phyloP scores from a whole-genome alignment of 2,329 filamentous ascomycete species.

The Fusarium verrucosum region DNA sequence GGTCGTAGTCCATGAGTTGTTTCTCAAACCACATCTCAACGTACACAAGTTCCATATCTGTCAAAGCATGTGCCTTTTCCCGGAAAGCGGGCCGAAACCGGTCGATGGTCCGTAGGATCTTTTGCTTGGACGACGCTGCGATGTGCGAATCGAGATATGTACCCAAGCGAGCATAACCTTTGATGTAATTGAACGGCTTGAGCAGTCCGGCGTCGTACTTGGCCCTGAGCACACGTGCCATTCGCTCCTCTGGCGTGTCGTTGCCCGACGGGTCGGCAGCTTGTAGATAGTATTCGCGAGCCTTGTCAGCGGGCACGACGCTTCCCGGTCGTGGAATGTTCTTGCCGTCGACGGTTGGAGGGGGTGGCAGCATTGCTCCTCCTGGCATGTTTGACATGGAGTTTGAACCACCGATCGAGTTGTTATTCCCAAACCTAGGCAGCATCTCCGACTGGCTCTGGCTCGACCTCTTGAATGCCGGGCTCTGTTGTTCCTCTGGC shows the following conservation, averaged over 20 bases:
- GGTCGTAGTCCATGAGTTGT: constrained; percentile 96
- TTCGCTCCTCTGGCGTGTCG: constrained; percentile 88
- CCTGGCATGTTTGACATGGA: constrained; percentile 39
- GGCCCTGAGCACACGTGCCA: constrained; percentile 91
- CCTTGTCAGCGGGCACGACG: constrained; percentile 73
- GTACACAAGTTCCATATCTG: constrained; percentile 91
- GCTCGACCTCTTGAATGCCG: constrained; percentile 53
- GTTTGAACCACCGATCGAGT: constrained; percentile 35
- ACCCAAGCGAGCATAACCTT: constrained; percentile 89
- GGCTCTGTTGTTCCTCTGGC: constrained; percentile 69
- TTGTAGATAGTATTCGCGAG: constrained; percentile 94
- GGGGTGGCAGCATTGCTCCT: constrained; percentile 60
- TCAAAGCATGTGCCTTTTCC: constrained; percentile 90
- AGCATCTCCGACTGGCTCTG: constrained; percentile 60
- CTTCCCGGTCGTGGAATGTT: constrained; percentile 69
- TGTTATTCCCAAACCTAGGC: constrained; percentile 58
- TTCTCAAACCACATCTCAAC: constrained; percentile 99
- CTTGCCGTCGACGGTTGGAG: constrained; percentile 57
- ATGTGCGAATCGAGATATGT: constrained; percentile 93
- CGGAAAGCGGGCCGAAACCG: constrained; percentile 95
- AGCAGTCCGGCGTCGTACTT: constrained; percentile 96
- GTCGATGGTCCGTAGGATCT: constrained; percentile 90
- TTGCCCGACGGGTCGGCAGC: constrained; percentile 91
- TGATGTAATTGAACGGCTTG: constrained; percentile 98
- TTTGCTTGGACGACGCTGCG: constrained; percentile 81